Percentiles rank a stretch among this genome's conserved stretches.
These are phyloP conservation scores for Hypoxylon fuscum DNA, from an alignment of 495 filamentous ascomycete genomes.

Conservation along the genomic window DNA sequence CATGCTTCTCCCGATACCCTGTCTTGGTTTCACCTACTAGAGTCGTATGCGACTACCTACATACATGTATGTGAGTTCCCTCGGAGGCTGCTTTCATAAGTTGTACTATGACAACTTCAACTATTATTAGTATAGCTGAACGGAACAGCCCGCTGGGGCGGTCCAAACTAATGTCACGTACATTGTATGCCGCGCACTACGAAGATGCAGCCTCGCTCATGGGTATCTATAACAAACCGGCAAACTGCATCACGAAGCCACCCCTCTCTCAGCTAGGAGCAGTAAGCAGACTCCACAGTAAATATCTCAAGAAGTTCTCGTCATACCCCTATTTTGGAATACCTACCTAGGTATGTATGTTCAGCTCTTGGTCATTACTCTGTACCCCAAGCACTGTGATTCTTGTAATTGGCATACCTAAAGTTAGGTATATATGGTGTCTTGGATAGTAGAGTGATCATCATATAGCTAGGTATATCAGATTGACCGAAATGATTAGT, in stretches of 20 bases:
- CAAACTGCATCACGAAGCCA: not conserved
- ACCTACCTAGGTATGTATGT: too few relatives aligned
- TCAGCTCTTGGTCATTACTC: too few relatives aligned
- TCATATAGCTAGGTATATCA: too few relatives aligned
- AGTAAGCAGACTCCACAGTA: too few relatives aligned
- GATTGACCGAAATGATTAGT: too few relatives aligned
- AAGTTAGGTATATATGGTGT: too few relatives aligned
- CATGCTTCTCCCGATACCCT: constrained; percentile 20
- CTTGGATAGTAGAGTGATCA: too few relatives aligned
- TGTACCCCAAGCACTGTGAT: too few relatives aligned
- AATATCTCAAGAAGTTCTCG: too few relatives aligned
- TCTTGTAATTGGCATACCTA: too few relatives aligned
- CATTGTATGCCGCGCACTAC: not conserved
- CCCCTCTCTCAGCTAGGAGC: not conserved
- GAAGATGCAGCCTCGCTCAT: not conserved
- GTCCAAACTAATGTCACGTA: not conserved
- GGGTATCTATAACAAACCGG: not conserved
- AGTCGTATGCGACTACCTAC: constrained; percentile 13
- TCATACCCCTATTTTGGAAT: too few relatives aligned
- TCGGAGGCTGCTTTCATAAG: not conserved
- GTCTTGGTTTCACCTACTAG: not conserved
- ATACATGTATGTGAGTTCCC: not conserved
- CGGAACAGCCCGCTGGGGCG: not conserved
- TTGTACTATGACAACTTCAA: not conserved
- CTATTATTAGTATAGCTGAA: not conserved